phyloP scores from a whole-genome alignment of 169 alveolate genomes.

The Cryptosporidium tyzzeri region DNA sequence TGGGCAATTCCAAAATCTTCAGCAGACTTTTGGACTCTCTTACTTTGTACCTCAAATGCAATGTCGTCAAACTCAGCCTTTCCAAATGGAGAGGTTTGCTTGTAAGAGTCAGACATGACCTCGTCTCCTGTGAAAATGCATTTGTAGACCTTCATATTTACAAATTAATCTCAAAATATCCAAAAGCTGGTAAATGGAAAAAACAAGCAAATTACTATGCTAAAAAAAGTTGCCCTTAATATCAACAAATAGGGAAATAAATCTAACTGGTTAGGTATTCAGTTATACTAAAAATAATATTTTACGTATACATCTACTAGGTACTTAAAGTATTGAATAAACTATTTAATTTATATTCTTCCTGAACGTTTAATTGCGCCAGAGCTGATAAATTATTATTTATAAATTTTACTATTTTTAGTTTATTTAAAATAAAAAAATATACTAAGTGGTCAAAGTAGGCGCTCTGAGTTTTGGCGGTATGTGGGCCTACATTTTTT shows the following conservation, averaged over 20 bases:
- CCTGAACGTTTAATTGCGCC: not conserved
- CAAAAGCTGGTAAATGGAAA: conserved; percentile 7
- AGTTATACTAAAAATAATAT: not conserved
- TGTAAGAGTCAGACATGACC: conserved; percentile 92
- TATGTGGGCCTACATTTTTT: not conserved
- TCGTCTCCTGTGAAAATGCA: conserved; percentile 91
- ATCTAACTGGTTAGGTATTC: not conserved
- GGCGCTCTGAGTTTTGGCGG: not conserved
- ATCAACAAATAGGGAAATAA: not conserved
- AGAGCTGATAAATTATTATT: not conserved
- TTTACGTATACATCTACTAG: conserved; percentile 9
- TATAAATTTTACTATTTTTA: not conserved
- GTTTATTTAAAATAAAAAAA: not conserved
- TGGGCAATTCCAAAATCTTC: conserved; percentile 92
- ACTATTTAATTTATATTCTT: not conserved
- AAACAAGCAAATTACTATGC: not conserved
- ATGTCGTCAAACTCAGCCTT: conserved; percentile 85
- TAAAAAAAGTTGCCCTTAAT: not conserved
- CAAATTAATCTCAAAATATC: not conserved
- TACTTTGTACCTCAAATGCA: conserved; percentile 90
- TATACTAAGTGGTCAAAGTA: not conserved
- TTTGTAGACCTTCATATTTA: conserved; percentile 85
- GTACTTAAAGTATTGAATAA: not conserved
- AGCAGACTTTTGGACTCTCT: conserved; percentile 88
- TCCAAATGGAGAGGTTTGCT: conserved; percentile 88